Evolutionary conservation across 495 filamentous ascomycete genomes (phyloP), one percentile per base, ranked within the genome.

Genomic region (Talaromyces adpressus): DNA sequence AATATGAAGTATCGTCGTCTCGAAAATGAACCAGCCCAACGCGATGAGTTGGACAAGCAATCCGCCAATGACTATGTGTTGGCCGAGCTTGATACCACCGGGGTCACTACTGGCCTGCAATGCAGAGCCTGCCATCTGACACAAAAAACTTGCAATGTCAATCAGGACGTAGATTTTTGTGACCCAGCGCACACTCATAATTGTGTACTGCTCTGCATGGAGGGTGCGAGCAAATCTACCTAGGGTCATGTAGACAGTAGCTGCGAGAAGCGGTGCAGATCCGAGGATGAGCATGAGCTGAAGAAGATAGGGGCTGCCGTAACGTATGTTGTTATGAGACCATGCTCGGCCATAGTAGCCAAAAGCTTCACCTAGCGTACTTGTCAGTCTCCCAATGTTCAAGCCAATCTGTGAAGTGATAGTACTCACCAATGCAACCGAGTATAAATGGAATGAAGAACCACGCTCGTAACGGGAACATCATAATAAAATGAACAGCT

Each of bases 181-280:
- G 3, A 76, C 52, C 53, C 65, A 61, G 22, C 70, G 72, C 3
- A 68, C 30, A 0, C 70, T 66, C 39, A 74, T 73, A 54, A 60
- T 65, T 30, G 73, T 72, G 36, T 67, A 70, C 25, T 73, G 63
- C 32, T 84, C 82, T 25, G 77, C 83, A 34, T 80, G 65, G 12
- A 82, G 73, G 22, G 80, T 67, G n/a, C 68, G 71, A 39, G 86
- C 81, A 12, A 86, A 62, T 1, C 83, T 77, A 0, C 76, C 82
- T 18, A 87, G 81, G 20, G 79, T 72, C 82, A 85, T 87, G 73
- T 86, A 87, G 25, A 86, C 77, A 0, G 82, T 84, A 2, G 84
- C 84, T 4, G 84, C 77, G 63, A 81, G 73, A 36, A 85, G 71
- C 0, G 81, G 81, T 0, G 72, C 70, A 2, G 79, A 72, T 60